Percentiles rank a stretch among this genome's conserved stretches.
Evolutionary conservation across 345 rosid species (phyloP).

Genomic region (Clausena lansium): DNA sequence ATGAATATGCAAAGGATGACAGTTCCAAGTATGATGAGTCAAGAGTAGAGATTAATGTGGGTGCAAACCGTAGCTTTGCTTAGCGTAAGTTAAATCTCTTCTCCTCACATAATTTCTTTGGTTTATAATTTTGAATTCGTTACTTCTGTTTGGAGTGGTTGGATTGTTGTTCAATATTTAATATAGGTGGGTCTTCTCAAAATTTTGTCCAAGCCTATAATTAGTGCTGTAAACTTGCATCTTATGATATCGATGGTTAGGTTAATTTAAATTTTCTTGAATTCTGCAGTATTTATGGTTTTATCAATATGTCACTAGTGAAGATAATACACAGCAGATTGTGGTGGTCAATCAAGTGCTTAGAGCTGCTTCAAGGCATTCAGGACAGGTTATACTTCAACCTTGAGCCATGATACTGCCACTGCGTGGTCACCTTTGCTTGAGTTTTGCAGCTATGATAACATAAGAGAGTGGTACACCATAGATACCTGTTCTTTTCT

Average conservation of each 20-base stretch:
- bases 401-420: conserved; percentile 5
- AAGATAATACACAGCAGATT: conserved; percentile 10
- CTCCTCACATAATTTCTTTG: background rate
- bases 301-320: background rate
- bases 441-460: conserved; percentile 15
- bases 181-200: background rate
- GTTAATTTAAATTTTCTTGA: conserved; percentile 8
- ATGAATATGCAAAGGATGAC: conserved; percentile 15
- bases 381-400: background rate
- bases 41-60: conserved; percentile 44
- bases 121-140: background rate
- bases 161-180: background rate
- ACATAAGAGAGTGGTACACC: conserved; percentile 3
- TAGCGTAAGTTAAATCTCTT: conserved; percentile 35
- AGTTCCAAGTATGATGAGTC: conserved; percentile 29
- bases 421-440: background rate
- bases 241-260: background rate
- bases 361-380: background rate
- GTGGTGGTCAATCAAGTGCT: background rate
- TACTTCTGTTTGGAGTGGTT: background rate
- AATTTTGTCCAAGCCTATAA: background rate
- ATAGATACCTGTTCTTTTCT: background rate
- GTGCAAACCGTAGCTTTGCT: conserved; percentile 48
- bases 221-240: background rate
- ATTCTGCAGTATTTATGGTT: conserved; percentile 19